A percentile compares a stretch with the other conserved stretches of the same genome.
Evolutionary conservation across 106 monocot species (phyloP).

Genomic region (Dendrobium officinale): DNA sequence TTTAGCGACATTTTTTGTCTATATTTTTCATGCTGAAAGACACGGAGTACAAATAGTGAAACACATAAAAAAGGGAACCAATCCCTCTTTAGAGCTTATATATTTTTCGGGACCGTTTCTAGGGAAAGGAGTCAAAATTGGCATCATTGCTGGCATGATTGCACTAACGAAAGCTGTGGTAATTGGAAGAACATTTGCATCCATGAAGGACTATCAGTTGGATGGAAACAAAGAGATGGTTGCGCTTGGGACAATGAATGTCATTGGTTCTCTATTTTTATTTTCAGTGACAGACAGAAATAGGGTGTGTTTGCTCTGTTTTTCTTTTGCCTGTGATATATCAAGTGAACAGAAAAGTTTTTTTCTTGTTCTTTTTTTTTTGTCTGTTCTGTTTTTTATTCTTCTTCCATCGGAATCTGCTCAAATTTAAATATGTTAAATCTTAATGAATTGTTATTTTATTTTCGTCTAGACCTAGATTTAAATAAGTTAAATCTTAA

Average conservation of each 20-base stretch:
- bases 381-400: no score
- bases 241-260: slow-evolving; percentile 87
- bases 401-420: no score
- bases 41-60: slow-evolving; percentile 56
- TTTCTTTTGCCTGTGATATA: no score
- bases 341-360: no score
- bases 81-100: slow-evolving; percentile 10
- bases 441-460: no score
- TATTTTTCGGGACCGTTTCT: slow-evolving; percentile 36
- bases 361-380: no score
- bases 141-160: slow-evolving; percentile 41
- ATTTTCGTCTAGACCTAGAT: no score
- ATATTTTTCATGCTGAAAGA: slow-evolving; percentile 36
- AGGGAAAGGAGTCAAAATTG: slow-evolving; percentile 42
- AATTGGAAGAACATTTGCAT: slow-evolving; percentile 91
- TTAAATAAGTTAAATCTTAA: no score
- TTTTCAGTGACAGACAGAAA: no score
- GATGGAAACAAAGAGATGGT: slow-evolving; percentile 98
- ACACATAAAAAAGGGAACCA: no score
- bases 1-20: slow-evolving; percentile 43
- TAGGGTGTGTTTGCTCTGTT: no score
- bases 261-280: slow-evolving; percentile 37
- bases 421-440: no score
- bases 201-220: slow-evolving; percentile 78
- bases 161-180: slow-evolving; percentile 72